Conservation (phyloP, 257 asterid species). For the Leptodermis oblonga region DNA sequence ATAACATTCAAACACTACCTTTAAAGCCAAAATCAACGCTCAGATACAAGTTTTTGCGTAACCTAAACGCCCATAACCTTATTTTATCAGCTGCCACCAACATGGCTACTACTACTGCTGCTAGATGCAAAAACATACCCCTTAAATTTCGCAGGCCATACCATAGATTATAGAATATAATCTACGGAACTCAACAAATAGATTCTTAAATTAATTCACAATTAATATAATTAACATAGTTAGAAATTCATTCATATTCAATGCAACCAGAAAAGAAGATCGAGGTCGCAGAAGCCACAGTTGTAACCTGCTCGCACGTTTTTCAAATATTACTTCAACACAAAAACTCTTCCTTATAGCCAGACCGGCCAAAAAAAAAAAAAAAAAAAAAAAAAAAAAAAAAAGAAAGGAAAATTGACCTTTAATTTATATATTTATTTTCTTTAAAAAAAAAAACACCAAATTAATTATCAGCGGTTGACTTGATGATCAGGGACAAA, state of each 20-base stretch:
- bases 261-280: background rate
- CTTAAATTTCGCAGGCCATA: too few species aligned
- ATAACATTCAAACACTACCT: too few species aligned
- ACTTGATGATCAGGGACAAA: constrained; percentile 4
- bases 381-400: too few species aligned
- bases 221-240: too few species aligned
- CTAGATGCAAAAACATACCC: too few species aligned
- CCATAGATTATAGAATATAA: too few species aligned
- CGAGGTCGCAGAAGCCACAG: background rate
- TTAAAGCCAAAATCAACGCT: too few species aligned
- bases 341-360: background rate
- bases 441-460: too few species aligned
- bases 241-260: too few species aligned
- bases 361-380: background rate
- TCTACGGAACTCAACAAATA: background rate
- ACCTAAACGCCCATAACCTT: background rate
- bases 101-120: background rate
- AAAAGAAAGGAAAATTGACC: too few species aligned
- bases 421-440: too few species aligned
- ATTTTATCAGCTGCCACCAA: background rate
- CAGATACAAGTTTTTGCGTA: too few species aligned
- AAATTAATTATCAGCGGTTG: constrained; percentile 7
- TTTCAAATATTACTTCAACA: background rate
- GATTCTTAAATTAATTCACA: background rate
- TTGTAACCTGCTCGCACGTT: constrained; percentile 15